Conservation (phyloP, 176 grass and related monocot species). For the Bonia amplexicaulis region DNA sequence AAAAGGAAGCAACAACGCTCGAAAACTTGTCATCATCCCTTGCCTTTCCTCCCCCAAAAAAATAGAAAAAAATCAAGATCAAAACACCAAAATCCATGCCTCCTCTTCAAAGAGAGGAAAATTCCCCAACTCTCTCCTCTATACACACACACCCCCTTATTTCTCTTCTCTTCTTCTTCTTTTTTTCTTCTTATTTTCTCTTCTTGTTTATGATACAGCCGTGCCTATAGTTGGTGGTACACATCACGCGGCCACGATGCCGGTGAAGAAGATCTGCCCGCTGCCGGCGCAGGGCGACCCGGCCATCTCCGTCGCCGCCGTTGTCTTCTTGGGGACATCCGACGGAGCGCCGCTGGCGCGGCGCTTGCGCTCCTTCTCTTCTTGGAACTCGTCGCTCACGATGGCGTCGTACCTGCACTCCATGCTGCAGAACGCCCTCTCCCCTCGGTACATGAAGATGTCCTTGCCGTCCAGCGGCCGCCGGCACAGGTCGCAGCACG, state of each 20-base stretch:
- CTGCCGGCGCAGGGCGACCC: slow-evolving; percentile 47
- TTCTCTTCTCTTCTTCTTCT: not conserved
- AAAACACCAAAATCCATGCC: not conserved
- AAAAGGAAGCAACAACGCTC: slow-evolving; percentile 24
- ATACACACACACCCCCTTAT: not conserved
- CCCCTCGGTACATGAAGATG: slow-evolving; percentile 91
- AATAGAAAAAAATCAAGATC: not conserved
- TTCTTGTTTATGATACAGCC: slow-evolving; percentile 16
- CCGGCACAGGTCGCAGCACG: slow-evolving; percentile 58
- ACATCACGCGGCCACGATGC: slow-evolving; percentile 56
- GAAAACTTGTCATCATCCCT: slow-evolving; percentile 26
- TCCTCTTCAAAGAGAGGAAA: slow-evolving; percentile 5
- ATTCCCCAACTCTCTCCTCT: not conserved
- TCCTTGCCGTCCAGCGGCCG: slow-evolving; percentile 73
- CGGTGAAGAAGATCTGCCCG: slow-evolving; percentile 70
- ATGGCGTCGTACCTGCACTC: slow-evolving; percentile 88
- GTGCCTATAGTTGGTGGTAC: not conserved
- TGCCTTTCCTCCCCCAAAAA: not conserved
- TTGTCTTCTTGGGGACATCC: not conserved
- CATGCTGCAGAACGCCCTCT: slow-evolving; percentile 93
- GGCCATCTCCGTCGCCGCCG: slow-evolving; percentile 17
- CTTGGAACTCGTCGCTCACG: slow-evolving; percentile 63
- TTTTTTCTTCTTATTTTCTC: not conserved
- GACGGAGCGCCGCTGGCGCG: not conserved
- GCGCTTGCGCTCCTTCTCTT: slow-evolving; percentile 51